A percentile compares a stretch with the other conserved stretches of the same genome.
phyloP scores from a whole-genome alignment of 225 moss, liverwort and hornwort genomes.

The Anthoceros angustus region DNA sequence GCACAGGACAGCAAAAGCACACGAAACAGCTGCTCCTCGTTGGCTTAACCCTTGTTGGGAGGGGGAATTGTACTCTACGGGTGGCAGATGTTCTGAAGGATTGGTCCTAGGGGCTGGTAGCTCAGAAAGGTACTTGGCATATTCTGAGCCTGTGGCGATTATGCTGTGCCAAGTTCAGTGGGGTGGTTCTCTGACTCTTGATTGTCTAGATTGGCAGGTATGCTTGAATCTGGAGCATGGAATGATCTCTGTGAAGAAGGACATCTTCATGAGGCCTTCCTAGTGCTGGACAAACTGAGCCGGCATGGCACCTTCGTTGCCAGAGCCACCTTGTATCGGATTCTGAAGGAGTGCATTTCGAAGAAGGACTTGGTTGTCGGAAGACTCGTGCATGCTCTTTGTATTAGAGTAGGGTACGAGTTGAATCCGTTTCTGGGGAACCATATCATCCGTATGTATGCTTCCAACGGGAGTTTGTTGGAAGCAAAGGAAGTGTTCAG shows the following conservation, averaged over 20 bases:
- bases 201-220: too few relatives aligned
- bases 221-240: too few relatives aligned
- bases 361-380: background rate
- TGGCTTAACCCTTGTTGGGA: too few relatives aligned
- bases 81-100: too few relatives aligned
- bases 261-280: background rate
- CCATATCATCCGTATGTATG: slow-evolving; percentile 4
- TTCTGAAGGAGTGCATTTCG: background rate
- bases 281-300: background rate
- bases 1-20: too few relatives aligned
- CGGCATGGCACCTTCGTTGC: background rate
- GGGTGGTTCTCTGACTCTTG: too few relatives aligned
- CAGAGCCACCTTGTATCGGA: background rate
- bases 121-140: too few relatives aligned
- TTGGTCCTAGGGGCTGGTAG: too few relatives aligned
- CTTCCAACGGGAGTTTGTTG: background rate
- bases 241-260: background rate
- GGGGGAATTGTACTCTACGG: too few relatives aligned
- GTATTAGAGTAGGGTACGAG: background rate
- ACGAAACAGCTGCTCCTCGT: too few relatives aligned
- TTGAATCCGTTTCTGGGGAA: background rate
- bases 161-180: too few relatives aligned
- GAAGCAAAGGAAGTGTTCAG: background rate
- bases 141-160: too few relatives aligned
- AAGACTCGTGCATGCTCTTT: background rate